phyloP scores from a whole-genome alignment of 75 land plant genomes.

The Selaginella tamariscina region DNA sequence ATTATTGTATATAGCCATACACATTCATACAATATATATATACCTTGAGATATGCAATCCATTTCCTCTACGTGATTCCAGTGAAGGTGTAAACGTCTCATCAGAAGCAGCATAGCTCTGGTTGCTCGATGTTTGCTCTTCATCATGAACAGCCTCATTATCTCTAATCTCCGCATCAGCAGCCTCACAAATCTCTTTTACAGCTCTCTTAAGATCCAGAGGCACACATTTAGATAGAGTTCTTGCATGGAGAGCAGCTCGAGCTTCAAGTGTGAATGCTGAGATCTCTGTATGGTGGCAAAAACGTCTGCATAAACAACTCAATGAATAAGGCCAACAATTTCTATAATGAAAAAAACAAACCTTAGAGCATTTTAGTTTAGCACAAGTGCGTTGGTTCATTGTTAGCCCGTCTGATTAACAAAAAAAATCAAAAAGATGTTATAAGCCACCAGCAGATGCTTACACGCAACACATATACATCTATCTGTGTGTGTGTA shows the following conservation, averaged over 20 bases:
- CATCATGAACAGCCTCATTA: neutral
- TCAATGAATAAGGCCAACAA: too few species aligned
- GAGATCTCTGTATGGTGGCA: slow-evolving; percentile 76
- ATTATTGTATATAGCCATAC: too few species aligned
- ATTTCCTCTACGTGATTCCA: neutral
- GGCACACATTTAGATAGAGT: slow-evolving; percentile 46
- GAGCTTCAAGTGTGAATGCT: slow-evolving; percentile 51
- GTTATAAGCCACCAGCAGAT: neutral
- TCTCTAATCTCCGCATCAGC: slow-evolving; percentile 4
- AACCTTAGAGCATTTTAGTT: too few species aligned
- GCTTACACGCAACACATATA: neutral
- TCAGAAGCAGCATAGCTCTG: neutral
- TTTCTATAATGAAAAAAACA: neutral
- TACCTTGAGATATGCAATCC: neutral
- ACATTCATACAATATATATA: too few species aligned
- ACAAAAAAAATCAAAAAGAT: neutral
- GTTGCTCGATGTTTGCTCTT: neutral
- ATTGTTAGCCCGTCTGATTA: too few species aligned
- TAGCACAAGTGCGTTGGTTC: too few species aligned
- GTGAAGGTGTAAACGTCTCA: neutral
- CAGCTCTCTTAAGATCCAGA: slow-evolving; percentile 45
- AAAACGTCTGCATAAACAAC: slow-evolving; percentile 65
- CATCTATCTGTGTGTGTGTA: too few species aligned
- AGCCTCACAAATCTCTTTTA: slow-evolving; percentile 66
- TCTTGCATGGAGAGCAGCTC: slow-evolving; percentile 37